phyloP scores from a whole-genome alignment of 2,329 filamentous ascomycete genomes.

The Talaromyces funiculosus region DNA sequence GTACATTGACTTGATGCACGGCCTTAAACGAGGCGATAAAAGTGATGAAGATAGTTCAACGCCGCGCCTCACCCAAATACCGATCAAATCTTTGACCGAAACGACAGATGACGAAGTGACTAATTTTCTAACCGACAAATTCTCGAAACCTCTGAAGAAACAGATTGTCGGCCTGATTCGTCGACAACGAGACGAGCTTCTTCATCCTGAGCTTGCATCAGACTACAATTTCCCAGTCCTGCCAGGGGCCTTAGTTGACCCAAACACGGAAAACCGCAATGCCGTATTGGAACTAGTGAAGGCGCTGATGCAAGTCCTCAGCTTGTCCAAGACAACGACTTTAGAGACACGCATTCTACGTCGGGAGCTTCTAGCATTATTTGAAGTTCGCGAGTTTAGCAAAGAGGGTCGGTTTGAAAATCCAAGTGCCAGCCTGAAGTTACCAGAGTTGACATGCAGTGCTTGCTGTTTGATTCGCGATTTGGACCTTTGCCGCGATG shows the following conservation, averaged over 20 bases:
- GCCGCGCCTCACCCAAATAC: conserved; percentile 56
- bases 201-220: conserved; percentile 78
- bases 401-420: conserved; percentile 83
- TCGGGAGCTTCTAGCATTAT: conserved; percentile 81
- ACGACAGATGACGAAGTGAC: conserved; percentile 55
- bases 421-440: conserved; percentile 66
- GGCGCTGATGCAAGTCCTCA: conserved; percentile 83
- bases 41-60: conserved; percentile 55
- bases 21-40: conserved; percentile 62
- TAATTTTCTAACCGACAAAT: conserved; percentile 70
- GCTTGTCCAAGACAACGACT: conserved; percentile 81
- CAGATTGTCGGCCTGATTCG: conserved; percentile 76
- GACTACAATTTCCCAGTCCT: conserved; percentile 83
- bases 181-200: conserved; percentile 78
- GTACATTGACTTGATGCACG: conserved; percentile 92
- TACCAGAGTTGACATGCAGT: conserved; percentile 76
- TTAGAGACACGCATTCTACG: conserved; percentile 82
- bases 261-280: conserved; percentile 58
- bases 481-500: conserved; percentile 86
- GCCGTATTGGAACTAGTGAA: conserved; percentile 89
- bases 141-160: conserved; percentile 85
- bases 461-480: conserved; percentile 86
- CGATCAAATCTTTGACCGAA: conserved; percentile 50
- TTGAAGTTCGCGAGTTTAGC: conserved; percentile 92
- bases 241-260: conserved; percentile 45